Evolutionary conservation across 495 filamentous ascomycete species (phyloP).

Genomic region (Penicillium soppii): DNA sequence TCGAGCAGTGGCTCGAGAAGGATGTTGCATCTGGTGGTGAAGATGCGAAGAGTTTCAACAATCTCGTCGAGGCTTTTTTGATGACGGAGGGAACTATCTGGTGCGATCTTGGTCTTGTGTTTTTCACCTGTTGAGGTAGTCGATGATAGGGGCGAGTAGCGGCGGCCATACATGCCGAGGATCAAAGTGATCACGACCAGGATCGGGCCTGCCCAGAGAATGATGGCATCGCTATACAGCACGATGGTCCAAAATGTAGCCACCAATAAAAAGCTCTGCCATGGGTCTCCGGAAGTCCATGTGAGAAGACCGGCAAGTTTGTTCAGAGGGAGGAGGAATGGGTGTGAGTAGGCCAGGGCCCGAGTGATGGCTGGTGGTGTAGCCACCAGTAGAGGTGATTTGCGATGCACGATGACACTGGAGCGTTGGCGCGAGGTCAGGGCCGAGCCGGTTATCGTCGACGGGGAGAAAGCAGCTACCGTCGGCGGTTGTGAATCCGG

Average conservation of each 20-base stretch:
- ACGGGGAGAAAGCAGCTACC: slow-evolving; percentile 82
- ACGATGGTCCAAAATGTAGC: slow-evolving; percentile 80
- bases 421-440: slow-evolving; percentile 74
- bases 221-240: slow-evolving; percentile 79
- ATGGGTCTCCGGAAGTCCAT: slow-evolving; percentile 91
- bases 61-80: slow-evolving; percentile 93
- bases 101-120: slow-evolving; percentile 47
- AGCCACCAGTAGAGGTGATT: slow-evolving; percentile 87
- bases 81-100: slow-evolving; percentile 65
- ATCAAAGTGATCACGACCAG: slow-evolving; percentile 77
- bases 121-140: slow-evolving; percentile 71
- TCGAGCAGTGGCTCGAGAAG: slow-evolving; percentile 83
- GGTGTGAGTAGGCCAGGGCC: slow-evolving; percentile 89
- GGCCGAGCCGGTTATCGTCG: slow-evolving; percentile 66
- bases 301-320: slow-evolving; percentile 78
- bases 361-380: slow-evolving; percentile 93
- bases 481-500: slow-evolving; percentile 62
- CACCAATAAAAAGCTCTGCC: slow-evolving; percentile 93
- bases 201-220: slow-evolving; percentile 79
- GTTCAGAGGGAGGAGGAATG: slow-evolving; percentile 85
- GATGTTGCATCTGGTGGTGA: slow-evolving; percentile 88
- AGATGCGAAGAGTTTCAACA: slow-evolving; percentile 82
- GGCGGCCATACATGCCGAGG: slow-evolving; percentile 85
- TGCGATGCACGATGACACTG: slow-evolving; percentile 93
- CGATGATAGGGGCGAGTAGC: slow-evolving; percentile 87